Base-by-base conservation (phyloP, 1,139 yeast genomes). In the Casaregolazyma suthepensis region DNA sequence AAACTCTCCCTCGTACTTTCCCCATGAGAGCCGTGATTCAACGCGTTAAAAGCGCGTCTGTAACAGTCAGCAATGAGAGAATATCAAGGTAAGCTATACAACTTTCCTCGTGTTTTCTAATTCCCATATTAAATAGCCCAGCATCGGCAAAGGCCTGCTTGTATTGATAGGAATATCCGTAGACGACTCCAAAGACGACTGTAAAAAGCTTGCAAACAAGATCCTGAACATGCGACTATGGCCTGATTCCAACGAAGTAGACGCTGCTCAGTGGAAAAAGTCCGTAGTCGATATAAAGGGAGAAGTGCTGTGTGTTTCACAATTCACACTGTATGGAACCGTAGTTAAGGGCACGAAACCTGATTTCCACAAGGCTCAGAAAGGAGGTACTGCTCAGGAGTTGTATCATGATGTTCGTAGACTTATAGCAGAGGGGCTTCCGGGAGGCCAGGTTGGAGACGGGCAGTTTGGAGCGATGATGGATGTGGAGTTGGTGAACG, bases 401-500 rank as follows among this genome's bases (percentile, higher is more conserved):
- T 70, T 89, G 54, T 93, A 90, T 66, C 78, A 84, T n/a, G 64
- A 67, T 46, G 87, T 90, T 54, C 70, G 88, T 56, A 60, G 59
- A 0, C 61, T 71, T 71, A 56, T 74, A 83, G 66, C 74, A 71
- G 49, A 66, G 58, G n/a, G 82, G 72, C n/a, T 67, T 58, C 66
- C 69, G 13, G 58, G 61, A 2, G 94, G 91, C 0, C 74, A 64
- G n/a, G 95, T 90, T 5, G 78, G 84, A 58, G 96, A 89, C 63
- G 99, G 99, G 1, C 77, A 81, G 54, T 93, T 93, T 68, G 99
- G 98, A 0, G 98, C 94, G 7, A 87, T 91, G 96, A 93, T 93
- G 99, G 96, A 88, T 59, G 96, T 93, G 15, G 77, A 79, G 1
- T 70, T 91, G 54, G 82, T 84, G 17, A 93, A 93, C 64, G 97